Percentiles rank a stretch among this genome's conserved stretches.
These are phyloP conservation scores for Didymosphaeria variabile DNA, from an alignment of 2,329 filamentous ascomycete species.

Conservation along the genomic window DNA sequence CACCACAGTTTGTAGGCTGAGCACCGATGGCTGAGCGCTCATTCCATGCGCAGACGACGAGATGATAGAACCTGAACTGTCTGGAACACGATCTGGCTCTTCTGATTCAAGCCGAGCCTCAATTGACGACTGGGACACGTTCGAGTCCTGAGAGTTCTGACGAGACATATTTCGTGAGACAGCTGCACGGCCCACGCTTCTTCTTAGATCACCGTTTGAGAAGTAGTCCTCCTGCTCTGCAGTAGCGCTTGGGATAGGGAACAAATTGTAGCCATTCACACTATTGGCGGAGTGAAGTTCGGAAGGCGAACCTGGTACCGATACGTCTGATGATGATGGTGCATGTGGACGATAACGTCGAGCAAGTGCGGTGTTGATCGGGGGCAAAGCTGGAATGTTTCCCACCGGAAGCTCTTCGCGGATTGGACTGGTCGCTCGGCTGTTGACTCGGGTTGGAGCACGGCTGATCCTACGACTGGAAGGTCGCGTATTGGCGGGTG, in stretches of 20 bases:
- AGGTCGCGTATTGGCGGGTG: slow-evolving; percentile 26
- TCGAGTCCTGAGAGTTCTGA: slow-evolving; percentile 24
- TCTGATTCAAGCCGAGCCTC: not conserved
- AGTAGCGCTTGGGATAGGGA: slow-evolving; percentile 22
- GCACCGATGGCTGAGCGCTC: slow-evolving; percentile 30
- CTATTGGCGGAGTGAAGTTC: slow-evolving; percentile 11
- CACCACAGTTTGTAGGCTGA: slow-evolving; percentile 66
- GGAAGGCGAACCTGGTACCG: slow-evolving; percentile 15
- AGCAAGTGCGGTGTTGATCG: slow-evolving; percentile 7
- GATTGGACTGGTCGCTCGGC: slow-evolving; percentile 25
- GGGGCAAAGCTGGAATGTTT: slow-evolving; percentile 6
- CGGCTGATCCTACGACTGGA: slow-evolving; percentile 26
- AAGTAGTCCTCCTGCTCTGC: slow-evolving; percentile 11
- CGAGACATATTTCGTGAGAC: slow-evolving; percentile 20
- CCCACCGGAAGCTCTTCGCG: slow-evolving; percentile 16
- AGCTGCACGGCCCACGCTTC: slow-evolving; percentile 15
- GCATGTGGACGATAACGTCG: slow-evolving; percentile 3
- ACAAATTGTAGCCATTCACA: slow-evolving; percentile 19
- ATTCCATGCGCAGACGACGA: slow-evolving; percentile 5
- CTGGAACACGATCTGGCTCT: not conserved
- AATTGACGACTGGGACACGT: slow-evolving; percentile 14
- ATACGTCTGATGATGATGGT: slow-evolving; percentile 13
- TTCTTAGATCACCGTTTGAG: slow-evolving; percentile 14
- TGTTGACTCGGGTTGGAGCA: slow-evolving; percentile 19
- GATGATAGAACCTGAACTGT: not conserved